Percentiles rank a stretch among this genome's conserved stretches.
Evolutionary conservation across 164 flowering plant genomes (phyloP).

Genomic region (Houttuynia cordata): DNA sequence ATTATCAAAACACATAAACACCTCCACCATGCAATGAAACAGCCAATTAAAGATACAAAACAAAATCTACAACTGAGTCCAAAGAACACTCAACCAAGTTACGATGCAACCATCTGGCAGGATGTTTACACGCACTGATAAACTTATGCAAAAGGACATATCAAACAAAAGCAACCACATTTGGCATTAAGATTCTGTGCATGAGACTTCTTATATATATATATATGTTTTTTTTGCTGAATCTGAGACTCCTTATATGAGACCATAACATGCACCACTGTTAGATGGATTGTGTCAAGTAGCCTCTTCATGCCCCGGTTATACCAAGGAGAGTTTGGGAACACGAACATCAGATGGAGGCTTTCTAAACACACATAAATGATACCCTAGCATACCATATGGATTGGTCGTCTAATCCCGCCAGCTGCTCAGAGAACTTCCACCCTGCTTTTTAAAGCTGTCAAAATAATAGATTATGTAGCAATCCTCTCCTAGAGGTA

Average conservation of each 20-base stretch:
- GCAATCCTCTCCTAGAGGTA: slow-evolving; percentile 36
- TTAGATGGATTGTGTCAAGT: slow-evolving; percentile 2
- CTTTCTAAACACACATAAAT: slow-evolving; percentile 33
- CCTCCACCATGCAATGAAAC: no score
- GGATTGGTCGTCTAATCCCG: slow-evolving; percentile 11
- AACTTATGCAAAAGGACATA: no score
- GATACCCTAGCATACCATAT: slow-evolving; percentile 53
- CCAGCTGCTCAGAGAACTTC: slow-evolving; percentile 54
- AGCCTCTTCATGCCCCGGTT: slow-evolving; percentile 12
- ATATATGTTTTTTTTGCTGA: no score
- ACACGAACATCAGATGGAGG: slow-evolving; percentile 16
- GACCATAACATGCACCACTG: slow-evolving; percentile 6
- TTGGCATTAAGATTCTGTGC: not conserved
- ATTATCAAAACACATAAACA: no score
- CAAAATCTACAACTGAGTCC: no score
- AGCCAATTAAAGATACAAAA: no score
- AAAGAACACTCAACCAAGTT: no score
- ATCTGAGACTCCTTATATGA: not conserved
- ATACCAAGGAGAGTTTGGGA: slow-evolving; percentile 4
- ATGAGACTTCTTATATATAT: not conserved
- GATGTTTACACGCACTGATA: no score
- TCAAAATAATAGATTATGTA: slow-evolving; percentile 18
- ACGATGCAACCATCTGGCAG: no score
- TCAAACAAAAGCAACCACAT: no score
- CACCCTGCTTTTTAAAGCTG: slow-evolving; percentile 62